Evolutionary conservation across 768 basidiomycete species (phyloP).

Genomic region (Paxillus involutus): DNA sequence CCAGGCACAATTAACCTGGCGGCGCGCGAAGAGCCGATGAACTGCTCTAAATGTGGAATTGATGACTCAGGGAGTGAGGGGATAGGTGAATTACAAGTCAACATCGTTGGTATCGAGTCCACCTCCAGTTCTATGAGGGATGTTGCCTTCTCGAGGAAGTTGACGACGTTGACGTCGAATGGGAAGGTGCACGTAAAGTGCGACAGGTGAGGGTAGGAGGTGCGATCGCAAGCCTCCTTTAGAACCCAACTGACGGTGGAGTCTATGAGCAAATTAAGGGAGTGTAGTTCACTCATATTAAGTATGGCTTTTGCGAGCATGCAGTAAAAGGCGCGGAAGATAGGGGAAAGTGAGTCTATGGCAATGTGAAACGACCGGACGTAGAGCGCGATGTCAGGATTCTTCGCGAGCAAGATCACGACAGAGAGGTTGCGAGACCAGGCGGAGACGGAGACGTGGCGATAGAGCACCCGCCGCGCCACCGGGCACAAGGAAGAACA

Average conservation of each 20-base stretch:
- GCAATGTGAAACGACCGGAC: conserved; percentile 65
- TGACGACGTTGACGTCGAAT: conserved; percentile 55
- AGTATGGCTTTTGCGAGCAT: conserved; percentile 52
- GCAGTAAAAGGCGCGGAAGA: conserved; percentile 48
- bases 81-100: conserved; percentile 20
- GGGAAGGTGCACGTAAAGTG: conserved; percentile 62
- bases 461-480: conserved; percentile 65
- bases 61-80: conserved; percentile 30
- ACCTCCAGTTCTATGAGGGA: conserved; percentile 60
- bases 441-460: conserved; percentile 48
- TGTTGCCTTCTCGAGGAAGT: conserved; percentile 58
- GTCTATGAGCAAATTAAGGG: conserved; percentile 50
- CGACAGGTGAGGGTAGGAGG: conserved; percentile 46
- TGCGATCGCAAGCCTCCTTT: conserved; percentile 20
- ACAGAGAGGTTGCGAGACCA: conserved; percentile 45
- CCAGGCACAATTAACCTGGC: conserved; percentile 61
- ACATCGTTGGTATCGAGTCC: conserved; percentile 33
- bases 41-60: conserved; percentile 49
- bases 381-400: conserved; percentile 54
- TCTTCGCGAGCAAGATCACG: conserved; percentile 55
- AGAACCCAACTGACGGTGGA: conserved; percentile 56
- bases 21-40: conserved; percentile 59
- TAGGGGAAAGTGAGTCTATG: conserved; percentile 38
- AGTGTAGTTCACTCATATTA: conserved; percentile 59
- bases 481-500: conserved; percentile 41